Base-by-base conservation (phyloP, 2,329 filamentous ascomycete genomes). In the Chaetomium globosum region DNA sequence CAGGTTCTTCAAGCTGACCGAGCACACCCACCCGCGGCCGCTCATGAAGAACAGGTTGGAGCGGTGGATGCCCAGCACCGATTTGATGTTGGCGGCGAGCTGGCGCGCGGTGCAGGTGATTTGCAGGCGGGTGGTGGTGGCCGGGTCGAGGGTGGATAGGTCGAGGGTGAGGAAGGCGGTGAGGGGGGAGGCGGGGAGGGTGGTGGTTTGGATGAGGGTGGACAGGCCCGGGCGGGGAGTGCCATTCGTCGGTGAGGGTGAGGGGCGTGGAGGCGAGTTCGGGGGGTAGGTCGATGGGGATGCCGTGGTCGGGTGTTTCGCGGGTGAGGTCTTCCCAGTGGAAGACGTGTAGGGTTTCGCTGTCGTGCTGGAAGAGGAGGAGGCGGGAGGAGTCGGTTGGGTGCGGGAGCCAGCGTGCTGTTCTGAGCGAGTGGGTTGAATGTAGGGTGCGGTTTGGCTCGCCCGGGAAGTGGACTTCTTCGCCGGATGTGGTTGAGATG, bases 11-110 rank as follows among this genome's bases (percentile, higher is more conserved):
- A 71, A 49, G 8, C 62, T 55, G 16, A 70, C 64, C 13, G 68
- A 70, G 55, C 70, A 71, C 39, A 72, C 62, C 70, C 70, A 72
- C 23, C 70, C 69, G n/a, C 55, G 59, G 4, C 56, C 61, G 51
- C 65, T 68, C 39, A 72, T 33, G 36, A 72, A 71, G 36, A 64
- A 69, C 31, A 72, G 39, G 3, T 23, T 65, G 8, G 69, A 71
- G 12, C 57, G 53, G 48, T 54, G 46, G 13, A 71, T 9, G 8
- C 70, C 70, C 4, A 72, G 57, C 6, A 67, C 54, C 1, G 56
- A 61, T 28, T 57, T 61, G 48, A 61, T 59, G 5, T 33, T n/a
- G 2, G 65, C 61, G 4, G 61, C 31, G 5, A 68, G 53, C 43
- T 56, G 54, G 13, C 65, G 56, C 1, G 63, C 7, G 0, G 58